Base-by-base conservation (phyloP, 495 filamentous ascomycete genomes). In the Aspergillus heteromorphus region DNA sequence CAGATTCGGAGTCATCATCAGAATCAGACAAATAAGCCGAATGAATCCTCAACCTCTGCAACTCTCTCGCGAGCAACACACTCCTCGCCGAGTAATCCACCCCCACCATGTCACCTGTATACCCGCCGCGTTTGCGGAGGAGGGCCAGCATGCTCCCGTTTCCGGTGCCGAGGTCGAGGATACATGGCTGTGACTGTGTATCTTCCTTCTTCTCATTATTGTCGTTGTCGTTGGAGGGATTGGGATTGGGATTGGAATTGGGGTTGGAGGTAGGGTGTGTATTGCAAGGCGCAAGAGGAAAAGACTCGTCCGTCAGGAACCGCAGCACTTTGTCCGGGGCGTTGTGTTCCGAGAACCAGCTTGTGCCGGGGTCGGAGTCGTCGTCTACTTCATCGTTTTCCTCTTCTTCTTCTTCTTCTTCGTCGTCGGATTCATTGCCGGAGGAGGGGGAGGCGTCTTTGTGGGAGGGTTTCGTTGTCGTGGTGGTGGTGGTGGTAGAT, bases 141-240 rank as follows among this genome's bases (percentile, higher is more conserved):
- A 83, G 74, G 56, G 93, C 92, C 2, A 97, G 75, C 62, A 97
- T 79, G 62, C 90, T 87, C 1, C 93, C 93, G 71, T 97, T 98
- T 0, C 93, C 93, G 0, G 90, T 96, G 1, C 93, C 93, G 0
- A 97, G 73, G 56, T 87, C 84, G 0, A 97, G 77, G 48, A 96
- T 83, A 2, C 58, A 71, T 0, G 73, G 67, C 19, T 66, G 61
- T 6, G n/a, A n/a, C n/a, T n/a, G n/a, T 45, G 18, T 45, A 29
- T 60, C 19, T 34, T 48, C 43, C 27, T 29, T 14, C 25, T 31
- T 6, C 40, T 11, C 47, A 31, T 23, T 36, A 10, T 13, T 6
- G 4, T 40, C 30, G 16, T 31, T 9, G 16, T 17, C 27, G 45
- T 45, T 13, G 53, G 40, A 31, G 61, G 19, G 41, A 18, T 54